Evolutionary conservation across 345 rosid genomes (phyloP), one percentile per base, ranked within the genome.

Genomic region (Rhodamnia argentea): DNA sequence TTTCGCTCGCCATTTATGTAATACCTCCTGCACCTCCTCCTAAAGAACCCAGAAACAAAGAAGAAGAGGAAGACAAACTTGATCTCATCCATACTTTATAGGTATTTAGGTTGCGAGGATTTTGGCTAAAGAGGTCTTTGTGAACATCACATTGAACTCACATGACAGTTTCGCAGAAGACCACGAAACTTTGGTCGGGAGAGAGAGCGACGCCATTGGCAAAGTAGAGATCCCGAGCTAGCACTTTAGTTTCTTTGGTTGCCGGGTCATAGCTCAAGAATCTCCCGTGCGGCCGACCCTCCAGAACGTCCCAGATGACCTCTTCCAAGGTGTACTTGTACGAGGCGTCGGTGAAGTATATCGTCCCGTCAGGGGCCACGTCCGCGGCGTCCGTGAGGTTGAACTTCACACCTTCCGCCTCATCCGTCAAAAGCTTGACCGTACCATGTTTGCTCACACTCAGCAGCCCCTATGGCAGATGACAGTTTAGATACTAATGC

Each of bases 341-440:
- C 0, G 99, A 95, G 87, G 91, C 99, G 85, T 96, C 99, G 0
- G 96, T 97, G 88, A 96, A 96, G 88, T 96, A 97, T 15, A 95
- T 83, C 14, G 88, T 87, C 47, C 99, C 98, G 85, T 95, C 90
- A 5, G 90, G 91, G 23, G 95, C 96, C 29, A 95, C 88, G 24
- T 86, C 94, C 13, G 92, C 95, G 5, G 74, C 96, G n/a, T 97
- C 99, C 0, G 95, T 92, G 5, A 96, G 54, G 27, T 91, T 96
- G 56, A 96, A 94, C 83, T 87, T 93, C 29, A 85, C 64, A 40
- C 97, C 95, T n/a, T 92, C 98, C 0, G 96, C 98, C 87, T 91
- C 95, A 5, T 91, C 92, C 6, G 95, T 90, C 52, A 97, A 89
- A 37, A 92, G 10, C 85, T 93, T 91, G 58, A 91, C 87, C 44